Base-by-base conservation (phyloP, 306 rosid species). In the Vigna mungo region DNA sequence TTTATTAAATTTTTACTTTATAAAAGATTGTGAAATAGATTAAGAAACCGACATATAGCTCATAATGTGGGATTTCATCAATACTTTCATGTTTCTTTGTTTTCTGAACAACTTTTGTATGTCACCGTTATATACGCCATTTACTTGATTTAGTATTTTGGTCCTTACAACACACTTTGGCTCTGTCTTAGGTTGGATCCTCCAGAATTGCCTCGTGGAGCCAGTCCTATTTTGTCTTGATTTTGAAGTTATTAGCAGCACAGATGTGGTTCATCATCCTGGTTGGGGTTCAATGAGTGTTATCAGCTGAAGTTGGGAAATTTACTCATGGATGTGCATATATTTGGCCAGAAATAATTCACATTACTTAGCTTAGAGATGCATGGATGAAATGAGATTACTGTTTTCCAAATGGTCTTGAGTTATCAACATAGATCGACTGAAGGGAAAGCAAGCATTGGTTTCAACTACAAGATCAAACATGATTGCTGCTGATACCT, bases 401-500 rank as follows among this genome's bases (percentile, higher is more conserved):
- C 18, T 21, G 34, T 13, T 53, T 20, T 43, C 34, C 34, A 3
- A 41, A 20, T 65, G 30, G 7, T 18, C 68, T 63, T 36, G n/a
- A 63, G 13, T 25, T 5, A 63, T 63, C 15, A 7, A 15, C 68
- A 34, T 36, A 13, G 36, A 62, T 23, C 21, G 15, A 30, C 17
- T 7, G 63, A 18, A 54, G 4, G 36, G 63, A 9, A 21, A 30
- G 41, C 18, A 59, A n/a, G 4, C 65, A 6, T 59, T 27, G 16
- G 32, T 27, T 59, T 59, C 36, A 59, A 13, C 41, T 5, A 1
- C 98, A 17, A 78, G 85, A 61, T 93, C 97, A 87, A 88, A 93
- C 97, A 85, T 88, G 62, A 93, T 80, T 77, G 97, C 98, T 61
- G 95, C 87, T 63, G 93, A 85, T 16, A 93, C 97, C 98, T 93